Conservation (phyloP, 257 asterid species). For the Verbena officinalis region DNA sequence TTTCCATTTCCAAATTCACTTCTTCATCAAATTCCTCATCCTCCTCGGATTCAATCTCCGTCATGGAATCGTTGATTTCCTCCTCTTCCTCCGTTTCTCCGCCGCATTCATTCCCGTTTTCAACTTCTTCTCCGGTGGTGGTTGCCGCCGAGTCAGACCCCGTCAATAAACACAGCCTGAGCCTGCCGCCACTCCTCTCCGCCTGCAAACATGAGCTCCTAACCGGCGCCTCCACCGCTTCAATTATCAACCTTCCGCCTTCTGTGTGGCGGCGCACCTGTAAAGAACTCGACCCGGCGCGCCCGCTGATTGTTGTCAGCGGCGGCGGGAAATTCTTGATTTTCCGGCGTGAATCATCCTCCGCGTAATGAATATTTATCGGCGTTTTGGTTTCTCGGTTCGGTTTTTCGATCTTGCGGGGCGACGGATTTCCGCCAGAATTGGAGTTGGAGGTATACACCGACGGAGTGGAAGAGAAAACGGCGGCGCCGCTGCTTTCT, state of each 20-base stretch:
- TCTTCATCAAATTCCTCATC: constrained; percentile 16
- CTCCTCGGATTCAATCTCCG: neutral
- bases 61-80: neutral
- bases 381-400: neutral
- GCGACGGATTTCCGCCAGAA: constrained; percentile 8
- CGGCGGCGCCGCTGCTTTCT: neutral
- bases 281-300: constrained; percentile 40
- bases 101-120: constrained; percentile 18
- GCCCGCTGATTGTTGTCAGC: constrained; percentile 46
- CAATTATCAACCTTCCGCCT: constrained; percentile 51
- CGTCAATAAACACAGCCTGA: constrained; percentile 37
- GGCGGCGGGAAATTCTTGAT: constrained; percentile 57
- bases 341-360: neutral
- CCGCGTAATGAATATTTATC: neutral
- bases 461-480: neutral
- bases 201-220: constrained; percentile 40
- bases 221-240: constrained; percentile 38
- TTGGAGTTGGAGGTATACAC: neutral
- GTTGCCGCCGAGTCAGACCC: constrained; percentile 3
- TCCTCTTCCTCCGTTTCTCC: constrained; percentile 20
- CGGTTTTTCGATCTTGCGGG: neutral
- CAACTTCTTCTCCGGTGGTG: constrained; percentile 12
- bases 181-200: constrained; percentile 59
- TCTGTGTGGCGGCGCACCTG: constrained; percentile 44
- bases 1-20: constrained; percentile 21